These are phyloP conservation scores for Tuber indicum DNA, from an alignment of 495 filamentous ascomycete species.

Conservation along the genomic window DNA sequence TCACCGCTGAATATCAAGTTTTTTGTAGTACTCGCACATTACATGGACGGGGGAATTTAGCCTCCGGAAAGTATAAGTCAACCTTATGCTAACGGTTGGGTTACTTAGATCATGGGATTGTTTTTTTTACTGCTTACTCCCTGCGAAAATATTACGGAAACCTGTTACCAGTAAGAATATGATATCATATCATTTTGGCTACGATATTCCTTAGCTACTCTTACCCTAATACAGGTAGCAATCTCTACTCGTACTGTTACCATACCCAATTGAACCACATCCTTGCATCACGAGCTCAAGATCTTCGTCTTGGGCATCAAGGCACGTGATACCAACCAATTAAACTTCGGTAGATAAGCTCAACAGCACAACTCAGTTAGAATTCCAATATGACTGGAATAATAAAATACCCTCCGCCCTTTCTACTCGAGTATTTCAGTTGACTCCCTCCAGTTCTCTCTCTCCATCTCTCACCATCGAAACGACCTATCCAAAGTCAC, in stretches of 20 bases:
- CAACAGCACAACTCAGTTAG: neutral
- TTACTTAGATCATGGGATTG: neutral
- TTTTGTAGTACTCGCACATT: neutral
- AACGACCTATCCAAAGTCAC: neutral
- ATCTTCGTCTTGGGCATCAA: neutral
- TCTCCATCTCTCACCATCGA: neutral
- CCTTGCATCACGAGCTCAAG: neutral
- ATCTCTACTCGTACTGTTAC: neutral
- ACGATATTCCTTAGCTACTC: neutral
- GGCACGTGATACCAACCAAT: neutral
- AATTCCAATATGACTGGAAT: neutral
- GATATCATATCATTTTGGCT: too few relatives aligned
- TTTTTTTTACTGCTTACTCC: neutral
- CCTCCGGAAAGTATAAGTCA: neutral
- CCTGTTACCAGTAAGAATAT: neutral
- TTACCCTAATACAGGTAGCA: neutral
- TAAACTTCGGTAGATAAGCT: neutral
- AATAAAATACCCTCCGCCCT: neutral
- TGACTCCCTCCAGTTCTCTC: neutral
- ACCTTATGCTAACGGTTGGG: neutral
- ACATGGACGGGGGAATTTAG: neutral
- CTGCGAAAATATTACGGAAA: neutral
- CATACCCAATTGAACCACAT: neutral
- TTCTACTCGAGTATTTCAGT: neutral
- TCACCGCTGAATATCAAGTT: neutral